Evolutionary conservation across 306 rosid genomes (phyloP), one percentile per base, ranked within the genome.

Genomic region (Sophora flavescens): DNA sequence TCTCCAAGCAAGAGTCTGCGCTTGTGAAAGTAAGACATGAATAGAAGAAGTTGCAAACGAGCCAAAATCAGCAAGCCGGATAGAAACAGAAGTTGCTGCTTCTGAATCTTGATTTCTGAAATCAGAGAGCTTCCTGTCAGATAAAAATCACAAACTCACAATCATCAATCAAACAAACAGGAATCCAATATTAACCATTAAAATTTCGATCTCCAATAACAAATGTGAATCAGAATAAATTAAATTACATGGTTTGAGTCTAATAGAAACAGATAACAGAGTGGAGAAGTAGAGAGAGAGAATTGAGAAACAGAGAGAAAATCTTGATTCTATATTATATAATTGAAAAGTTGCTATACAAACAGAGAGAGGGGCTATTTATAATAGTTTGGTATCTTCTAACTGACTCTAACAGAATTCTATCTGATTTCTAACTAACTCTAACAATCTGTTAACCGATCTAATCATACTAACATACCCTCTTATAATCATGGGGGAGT

Each of bases 1-100:
- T 87, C 83, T 88, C 97, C 91, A 90, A 74, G 98, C 89, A 78
- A 90, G 64, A 32, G 85, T 58, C 57, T 81, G 88, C 52, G 85
- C 76, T 81, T 84, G 79, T 78, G 90, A 77, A 77, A 83, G 87
- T 65, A 72, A 62, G 59, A 90, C 72, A 30, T 26, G 72, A 74
- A 92, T 74, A 8, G 88, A 61, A 82, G 89, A 73, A 38, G 98
- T 94, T 73, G 78, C 75, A 60, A 94, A 82, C 32, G 90, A 87
- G 57, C 90, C 86, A 64, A 45, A 72, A 79, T 73, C 88, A 79
- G 92, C 66, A 76, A 94, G 95, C 83, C 85, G 95, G 74, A 94
- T 50, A 52, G 97, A 92, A 83, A 87, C 79, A 67, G 82, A 72
- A 54, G 90, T 62, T 77, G 83, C 76, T 28, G 67, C 68, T 53